These are phyloP conservation scores for Acacia melanoxylon DNA, from an alignment of 306 rosid species.

Conservation along the genomic window DNA sequence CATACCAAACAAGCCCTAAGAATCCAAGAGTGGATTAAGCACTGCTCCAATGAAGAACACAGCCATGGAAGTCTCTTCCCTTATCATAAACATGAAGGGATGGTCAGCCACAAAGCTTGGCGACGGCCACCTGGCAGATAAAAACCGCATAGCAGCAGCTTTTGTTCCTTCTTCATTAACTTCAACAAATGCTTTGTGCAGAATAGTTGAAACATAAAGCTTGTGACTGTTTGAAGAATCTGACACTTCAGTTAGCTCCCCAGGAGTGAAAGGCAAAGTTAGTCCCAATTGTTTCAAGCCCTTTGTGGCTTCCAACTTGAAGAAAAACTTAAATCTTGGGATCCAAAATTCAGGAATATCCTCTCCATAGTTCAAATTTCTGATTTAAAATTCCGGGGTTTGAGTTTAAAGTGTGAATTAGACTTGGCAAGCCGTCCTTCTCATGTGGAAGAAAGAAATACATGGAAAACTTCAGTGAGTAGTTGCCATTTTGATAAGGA, in stretches of 20 bases:
- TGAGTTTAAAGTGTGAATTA: neutral
- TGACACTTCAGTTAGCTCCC: neutral
- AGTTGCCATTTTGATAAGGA: neutral
- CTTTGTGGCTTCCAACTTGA: neutral
- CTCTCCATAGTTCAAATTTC: neutral
- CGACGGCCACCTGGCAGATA: neutral
- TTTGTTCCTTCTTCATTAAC: neutral
- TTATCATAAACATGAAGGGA: neutral
- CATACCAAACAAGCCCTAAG: too few species aligned
- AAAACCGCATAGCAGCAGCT: neutral
- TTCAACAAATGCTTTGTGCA: neutral
- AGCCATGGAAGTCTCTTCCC: neutral
- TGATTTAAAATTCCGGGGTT: neutral
- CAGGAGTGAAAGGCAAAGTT: neutral
- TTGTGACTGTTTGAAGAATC: neutral
- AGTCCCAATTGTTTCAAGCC: neutral
- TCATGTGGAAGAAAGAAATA: neutral
- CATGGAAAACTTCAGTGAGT: neutral
- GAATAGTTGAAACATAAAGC: neutral
- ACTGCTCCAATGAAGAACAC: neutral
- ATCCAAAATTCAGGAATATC: neutral
- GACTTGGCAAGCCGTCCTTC: neutral
- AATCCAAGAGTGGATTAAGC: neutral
- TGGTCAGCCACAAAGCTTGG: neutral
- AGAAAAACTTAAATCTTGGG: neutral